Conservation (phyloP, 768 basidiomycete species). For the Lactarius quietus region DNA sequence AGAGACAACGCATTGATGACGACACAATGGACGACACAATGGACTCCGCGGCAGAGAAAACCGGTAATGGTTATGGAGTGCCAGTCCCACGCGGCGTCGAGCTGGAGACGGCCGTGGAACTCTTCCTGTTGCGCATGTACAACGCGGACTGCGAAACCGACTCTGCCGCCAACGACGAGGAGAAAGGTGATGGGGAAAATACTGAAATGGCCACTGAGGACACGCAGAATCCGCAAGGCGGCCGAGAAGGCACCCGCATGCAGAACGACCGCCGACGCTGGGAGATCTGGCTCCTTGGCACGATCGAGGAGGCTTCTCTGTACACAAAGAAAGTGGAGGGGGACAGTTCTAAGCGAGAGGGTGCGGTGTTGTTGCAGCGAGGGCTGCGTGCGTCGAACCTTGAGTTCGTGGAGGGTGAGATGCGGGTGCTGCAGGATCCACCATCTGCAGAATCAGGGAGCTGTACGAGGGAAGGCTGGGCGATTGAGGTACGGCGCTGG, state of each 20-base stretch:
- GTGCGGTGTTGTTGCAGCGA: constrained; percentile 13
- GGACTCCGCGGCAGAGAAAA: constrained; percentile 1
- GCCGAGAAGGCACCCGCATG: not conserved
- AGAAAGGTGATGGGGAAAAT: not conserved
- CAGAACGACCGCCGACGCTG: constrained; percentile 10
- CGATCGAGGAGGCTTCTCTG: not conserved
- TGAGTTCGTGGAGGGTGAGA: constrained; percentile 31
- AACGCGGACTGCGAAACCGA: not conserved
- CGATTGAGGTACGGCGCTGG: constrained; percentile 33
- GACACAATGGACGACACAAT: constrained; percentile 1
- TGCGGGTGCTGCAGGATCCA: constrained; percentile 30
- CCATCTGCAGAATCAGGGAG: constrained; percentile 23
- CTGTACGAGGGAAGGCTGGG: constrained; percentile 33
- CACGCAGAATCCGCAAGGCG: not conserved
- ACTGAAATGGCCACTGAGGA: not conserved
- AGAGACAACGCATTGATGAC: constrained; percentile 22
- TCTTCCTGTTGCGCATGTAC: constrained; percentile 30
- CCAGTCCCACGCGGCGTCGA: constrained; percentile 27
- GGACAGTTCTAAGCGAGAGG: too few relatives aligned
- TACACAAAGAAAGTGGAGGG: not conserved
- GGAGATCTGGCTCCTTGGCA: constrained; percentile 16
- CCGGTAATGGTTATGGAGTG: not conserved
- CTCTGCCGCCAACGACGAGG: not conserved
- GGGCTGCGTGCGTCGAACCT: constrained; percentile 26
- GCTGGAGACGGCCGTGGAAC: constrained; percentile 32